Conservation (phyloP, 192 early-diverging fungal genomes). For the Coemansia guatemalensis region DNA sequence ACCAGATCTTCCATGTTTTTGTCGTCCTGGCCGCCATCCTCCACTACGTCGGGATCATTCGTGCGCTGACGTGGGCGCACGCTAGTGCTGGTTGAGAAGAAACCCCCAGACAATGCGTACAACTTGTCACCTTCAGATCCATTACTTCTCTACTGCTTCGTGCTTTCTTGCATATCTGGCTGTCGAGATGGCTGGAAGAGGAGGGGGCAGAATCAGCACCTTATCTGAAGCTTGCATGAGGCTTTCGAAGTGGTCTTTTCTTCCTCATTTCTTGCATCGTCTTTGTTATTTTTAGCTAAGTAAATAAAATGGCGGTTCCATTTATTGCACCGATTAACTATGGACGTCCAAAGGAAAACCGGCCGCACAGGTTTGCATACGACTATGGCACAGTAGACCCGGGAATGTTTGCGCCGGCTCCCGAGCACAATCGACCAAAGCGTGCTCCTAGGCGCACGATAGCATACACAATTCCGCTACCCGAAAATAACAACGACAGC, state of each 20-base stretch:
- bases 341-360: constrained; percentile 43
- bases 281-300: background rate
- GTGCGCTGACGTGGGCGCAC: constrained; percentile 49
- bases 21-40: constrained; percentile 72
- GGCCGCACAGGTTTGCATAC: constrained; percentile 53
- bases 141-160: background rate
- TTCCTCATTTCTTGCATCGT: background rate
- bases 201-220: too few relatives aligned
- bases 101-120: background rate
- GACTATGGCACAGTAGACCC: constrained; percentile 54
- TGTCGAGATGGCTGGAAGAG: background rate
- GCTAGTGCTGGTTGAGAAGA: background rate
- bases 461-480: constrained; percentile 49
- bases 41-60: constrained; percentile 74
- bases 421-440: constrained; percentile 39
- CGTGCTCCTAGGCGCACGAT: constrained; percentile 44
- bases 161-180: background rate
- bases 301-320: constrained; percentile 40
- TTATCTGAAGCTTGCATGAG: too few relatives aligned
- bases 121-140: background rate
- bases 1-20: constrained; percentile 91
- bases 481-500: constrained; percentile 6
- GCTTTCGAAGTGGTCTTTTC: background rate
- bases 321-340: constrained; percentile 35
- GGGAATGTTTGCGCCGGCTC: constrained; percentile 50